Base-by-base conservation (phyloP, 1,139 yeast species). In the Scheffersomyces insectosa region DNA sequence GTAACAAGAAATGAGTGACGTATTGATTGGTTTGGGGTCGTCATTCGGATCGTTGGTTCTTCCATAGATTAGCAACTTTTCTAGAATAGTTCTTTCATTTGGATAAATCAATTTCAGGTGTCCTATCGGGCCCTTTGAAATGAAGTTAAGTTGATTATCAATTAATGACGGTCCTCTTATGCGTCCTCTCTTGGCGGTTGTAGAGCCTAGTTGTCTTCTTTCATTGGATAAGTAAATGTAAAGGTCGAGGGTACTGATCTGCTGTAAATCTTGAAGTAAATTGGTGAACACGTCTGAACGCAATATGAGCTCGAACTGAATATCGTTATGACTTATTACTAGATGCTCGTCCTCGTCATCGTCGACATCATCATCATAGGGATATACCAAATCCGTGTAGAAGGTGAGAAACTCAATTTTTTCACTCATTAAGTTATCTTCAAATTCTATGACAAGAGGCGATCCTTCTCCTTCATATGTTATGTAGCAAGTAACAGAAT, bases 81-180 rank as follows among this genome's bases (percentile, higher is more conserved):
- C 95, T 37, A 88, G 62, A 8, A 82, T 78, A 1, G 82, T 69
- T 51, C 76, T 74, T 41, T 80, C 88, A 46, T 75, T 78, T 0
- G 96, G 96, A 46, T 85, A 75, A 9, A 79, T 74, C 23, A 88
- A 68, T 56, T 85, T 83, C 43, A 88, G 83, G 39, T 75, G 70
- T 0, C 96, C 96, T 37, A 88, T 72, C 10, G 80, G 82, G 3
- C 90, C 85, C 39, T 71, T 72, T 1, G 95, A 84, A 3, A 86
- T 78, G 45, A 89, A 76, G 36, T 74, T 68, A 28, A 80, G 56
- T 47, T 67, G 70, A 30, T 65, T 67, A 3, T 54, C 56, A n/a
- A 51, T 40, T 38, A 54, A 45, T 28, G 39, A 40, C 28, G 59
- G 54, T 10, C 50, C 42, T 15, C 40, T 42, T 23, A 37, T 33